These are phyloP conservation scores for Ceratobasidium sp. DNA, from an alignment of 1,284 basidiomycete species.

Conservation along the genomic window DNA sequence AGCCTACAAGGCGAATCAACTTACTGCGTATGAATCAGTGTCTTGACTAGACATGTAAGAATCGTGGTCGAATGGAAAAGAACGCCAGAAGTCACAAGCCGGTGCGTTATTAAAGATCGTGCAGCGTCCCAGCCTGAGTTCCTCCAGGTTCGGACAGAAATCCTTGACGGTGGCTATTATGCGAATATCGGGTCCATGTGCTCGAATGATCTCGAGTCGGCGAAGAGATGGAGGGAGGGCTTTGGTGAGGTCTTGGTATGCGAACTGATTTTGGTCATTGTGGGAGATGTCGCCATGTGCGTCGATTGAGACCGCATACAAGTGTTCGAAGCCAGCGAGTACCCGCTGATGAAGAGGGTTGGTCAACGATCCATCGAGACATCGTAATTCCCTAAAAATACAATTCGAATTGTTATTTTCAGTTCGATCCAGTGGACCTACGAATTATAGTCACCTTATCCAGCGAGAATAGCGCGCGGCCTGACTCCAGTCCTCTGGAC, in stretches of 20 bases:
- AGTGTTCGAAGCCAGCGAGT: not conserved
- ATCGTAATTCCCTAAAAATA: not conserved
- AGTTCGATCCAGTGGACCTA: no score
- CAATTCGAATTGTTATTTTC: no score
- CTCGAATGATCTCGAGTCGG: conserved; percentile 23
- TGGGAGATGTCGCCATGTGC: conserved; percentile 23
- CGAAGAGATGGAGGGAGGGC: conserved; percentile 25
- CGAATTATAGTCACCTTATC: not conserved
- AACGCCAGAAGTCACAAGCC: conserved; percentile 35
- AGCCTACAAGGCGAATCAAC: not conserved
- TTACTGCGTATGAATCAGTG: conserved; percentile 24
- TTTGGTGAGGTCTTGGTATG: conserved; percentile 12
- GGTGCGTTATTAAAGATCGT: conserved; percentile 25
- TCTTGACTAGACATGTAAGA: conserved; percentile 35
- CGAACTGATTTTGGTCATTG: conserved; percentile 2
- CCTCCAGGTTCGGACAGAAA: conserved; percentile 20
- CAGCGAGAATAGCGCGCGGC: not conserved
- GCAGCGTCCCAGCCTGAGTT: conserved; percentile 18
- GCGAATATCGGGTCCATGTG: conserved; percentile 27
- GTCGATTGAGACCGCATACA: conserved; percentile 27
- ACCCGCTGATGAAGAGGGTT: not conserved
- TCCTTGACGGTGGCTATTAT: conserved; percentile 28
- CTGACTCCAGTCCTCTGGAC: not conserved
- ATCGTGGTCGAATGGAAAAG: conserved; percentile 38
- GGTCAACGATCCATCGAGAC: not conserved